phyloP scores from a whole-genome alignment of 345 rosid genomes.

The Eucalyptus pauciflora region DNA sequence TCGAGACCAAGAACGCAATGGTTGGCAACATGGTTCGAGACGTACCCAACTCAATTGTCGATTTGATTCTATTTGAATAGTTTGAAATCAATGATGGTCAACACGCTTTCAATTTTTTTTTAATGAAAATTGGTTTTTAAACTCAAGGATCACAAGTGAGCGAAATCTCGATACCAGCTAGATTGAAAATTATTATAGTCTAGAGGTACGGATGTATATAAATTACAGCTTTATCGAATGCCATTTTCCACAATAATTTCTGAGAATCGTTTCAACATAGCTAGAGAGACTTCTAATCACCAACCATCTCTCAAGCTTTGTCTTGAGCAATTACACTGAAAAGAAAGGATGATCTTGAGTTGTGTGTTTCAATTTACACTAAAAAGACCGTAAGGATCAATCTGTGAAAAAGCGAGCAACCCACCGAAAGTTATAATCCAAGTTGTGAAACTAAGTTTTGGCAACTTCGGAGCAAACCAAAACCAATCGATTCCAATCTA shows the following conservation, averaged over 20 bases:
- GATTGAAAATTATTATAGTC: rapidly evolving
- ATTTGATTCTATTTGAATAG: background rate
- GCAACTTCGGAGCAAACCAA: background rate
- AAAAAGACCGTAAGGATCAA: background rate
- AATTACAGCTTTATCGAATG: rapidly evolving
- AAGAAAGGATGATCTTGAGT: background rate
- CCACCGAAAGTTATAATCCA: background rate
- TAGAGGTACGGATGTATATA: rapidly evolving
- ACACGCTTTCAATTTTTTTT: too few relatives aligned
- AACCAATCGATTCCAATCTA: background rate
- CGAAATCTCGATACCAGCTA: rapidly evolving
- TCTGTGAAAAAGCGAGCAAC: too few relatives aligned
- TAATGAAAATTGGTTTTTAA: too few relatives aligned
- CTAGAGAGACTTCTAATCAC: background rate
- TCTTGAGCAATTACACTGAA: background rate
- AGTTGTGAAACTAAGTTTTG: background rate
- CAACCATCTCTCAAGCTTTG: rapidly evolving
- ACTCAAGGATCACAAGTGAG: rapidly evolving
- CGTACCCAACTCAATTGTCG: background rate
- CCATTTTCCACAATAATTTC: rapidly evolving
- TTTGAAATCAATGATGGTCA: rapidly evolving
- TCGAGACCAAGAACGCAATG: background rate
- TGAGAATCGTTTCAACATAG: rapidly evolving
- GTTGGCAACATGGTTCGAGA: too few relatives aligned
- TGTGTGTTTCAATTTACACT: background rate